Conservation (phyloP, 2,329 filamentous ascomycete species). For the Ophiocordyceps sinensis region DNA sequence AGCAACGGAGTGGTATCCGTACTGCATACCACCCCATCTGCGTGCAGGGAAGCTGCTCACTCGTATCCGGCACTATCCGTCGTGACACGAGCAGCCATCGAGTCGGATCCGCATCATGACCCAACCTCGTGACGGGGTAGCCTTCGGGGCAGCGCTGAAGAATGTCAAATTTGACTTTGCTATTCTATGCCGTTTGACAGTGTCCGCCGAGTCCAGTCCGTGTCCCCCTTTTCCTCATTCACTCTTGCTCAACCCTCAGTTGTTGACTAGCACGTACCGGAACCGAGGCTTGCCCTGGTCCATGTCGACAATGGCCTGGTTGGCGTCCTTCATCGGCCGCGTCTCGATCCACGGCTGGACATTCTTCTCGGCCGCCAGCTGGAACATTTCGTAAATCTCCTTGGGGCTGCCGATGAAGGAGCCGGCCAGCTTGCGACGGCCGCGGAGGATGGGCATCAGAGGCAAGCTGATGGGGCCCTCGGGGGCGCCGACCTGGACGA, state of each 20-base stretch:
- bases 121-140: no score
- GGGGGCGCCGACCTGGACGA: slow-evolving; percentile 45
- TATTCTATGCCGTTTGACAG: not conserved
- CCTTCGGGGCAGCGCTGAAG: no score
- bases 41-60: no score
- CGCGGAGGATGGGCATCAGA: slow-evolving; percentile 36
- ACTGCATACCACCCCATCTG: no score
- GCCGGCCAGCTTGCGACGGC: slow-evolving; percentile 34
- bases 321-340: slow-evolving; percentile 39
- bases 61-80: no score
- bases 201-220: no score
- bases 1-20: no score
- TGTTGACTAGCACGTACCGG: slow-evolving; percentile 29
- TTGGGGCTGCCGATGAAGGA: slow-evolving; percentile 30
- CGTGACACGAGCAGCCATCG: no score
- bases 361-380: slow-evolving; percentile 38
- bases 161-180: not conserved
- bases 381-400: slow-evolving; percentile 46
- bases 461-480: slow-evolving; percentile 7
- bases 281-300: slow-evolving; percentile 36
- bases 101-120: no score
- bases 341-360: slow-evolving; percentile 42
- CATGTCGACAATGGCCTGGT: slow-evolving; percentile 41
- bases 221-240: not conserved
- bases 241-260: slow-evolving; percentile 7